Evolutionary conservation across 2,329 filamentous ascomycete genomes (phyloP), one percentile per base, ranked within the genome.

Genomic region (Cordyceps cicadae): DNA sequence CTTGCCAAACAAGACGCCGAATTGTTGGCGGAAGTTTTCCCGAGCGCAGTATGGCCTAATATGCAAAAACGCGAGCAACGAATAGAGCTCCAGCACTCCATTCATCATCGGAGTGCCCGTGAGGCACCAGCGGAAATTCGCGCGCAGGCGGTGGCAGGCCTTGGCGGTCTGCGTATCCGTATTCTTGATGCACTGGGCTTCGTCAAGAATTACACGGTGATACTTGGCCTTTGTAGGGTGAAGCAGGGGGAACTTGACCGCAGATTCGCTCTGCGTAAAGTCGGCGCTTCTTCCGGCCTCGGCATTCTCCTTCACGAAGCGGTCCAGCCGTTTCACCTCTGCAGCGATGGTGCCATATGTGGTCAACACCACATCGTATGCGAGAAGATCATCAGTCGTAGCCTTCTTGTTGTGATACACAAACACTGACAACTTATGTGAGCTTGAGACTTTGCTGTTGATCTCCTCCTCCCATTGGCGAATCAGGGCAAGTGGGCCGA

Each of bases 91-190:
- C 26, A 83, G 78, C 3, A 93, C 84, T 14, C 81, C 85, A 67
- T 96, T 96, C 88, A 94, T 94, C 79, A 95, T 93, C 0, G 90
- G 90, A 0, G 90, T 94, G 58, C 90, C 90, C 0, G 88, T 91
- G 24, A 94, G 74, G 2, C 87, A 86, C 92, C 92, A 96, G 66
- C 88, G 81, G 49, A 89, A 89, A 21, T 84, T 81, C 1, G 90
- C 86, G 48, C 80, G 76, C 11, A 96, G 72, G 50, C 77, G 78
- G 61, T 79, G 84, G 14, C 86, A 89, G 1, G 90, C 89, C 61
- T 87, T 78, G 0, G 90, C 84, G 32, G 82, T 84, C 69, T 89
- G 89, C 0, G 90, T 89, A 32, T 83, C 81, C 9, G 85, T 84
- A 65, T 95, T 96, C 29, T 92, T 86, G 65, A 96, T 92, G 14